These are phyloP conservation scores for Xylaria intraflava DNA, from an alignment of 495 filamentous ascomycete genomes.

Conservation along the genomic window DNA sequence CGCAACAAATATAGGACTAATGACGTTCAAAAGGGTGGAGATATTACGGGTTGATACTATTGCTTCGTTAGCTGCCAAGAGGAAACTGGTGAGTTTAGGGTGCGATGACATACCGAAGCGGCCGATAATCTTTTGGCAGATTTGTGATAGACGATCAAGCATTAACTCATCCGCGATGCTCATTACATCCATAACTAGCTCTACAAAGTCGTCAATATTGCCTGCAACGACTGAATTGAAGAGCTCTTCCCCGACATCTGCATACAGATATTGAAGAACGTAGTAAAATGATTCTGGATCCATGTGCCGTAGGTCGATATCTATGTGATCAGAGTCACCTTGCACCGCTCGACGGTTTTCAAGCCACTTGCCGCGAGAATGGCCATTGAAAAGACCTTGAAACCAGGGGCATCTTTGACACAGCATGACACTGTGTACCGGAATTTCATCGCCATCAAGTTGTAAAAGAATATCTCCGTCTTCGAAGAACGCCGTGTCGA, in stretches of 20 bases:
- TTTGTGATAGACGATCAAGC: constrained; percentile 82
- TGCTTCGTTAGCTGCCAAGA: constrained; percentile 18
- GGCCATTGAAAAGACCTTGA: constrained; percentile 77
- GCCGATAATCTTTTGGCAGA: constrained; percentile 85
- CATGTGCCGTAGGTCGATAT: constrained; percentile 80
- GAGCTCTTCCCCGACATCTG: constrained; percentile 70
- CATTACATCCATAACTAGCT: constrained; percentile 87
- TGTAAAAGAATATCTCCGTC: constrained; percentile 71
- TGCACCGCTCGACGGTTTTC: constrained; percentile 51
- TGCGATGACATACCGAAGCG: constrained; percentile 47
- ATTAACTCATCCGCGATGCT: constrained; percentile 88
- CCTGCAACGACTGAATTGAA: constrained; percentile 70
- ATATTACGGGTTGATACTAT: constrained; percentile 77
- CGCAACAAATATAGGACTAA: constrained; percentile 71
- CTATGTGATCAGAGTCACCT: constrained; percentile 47
- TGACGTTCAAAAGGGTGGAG: constrained; percentile 71
- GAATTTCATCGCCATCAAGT: constrained; percentile 58
- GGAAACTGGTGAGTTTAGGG: neutral
- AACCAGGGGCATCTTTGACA: constrained; percentile 91
- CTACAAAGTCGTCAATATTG: constrained; percentile 74
- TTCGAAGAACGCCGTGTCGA: constrained; percentile 61
- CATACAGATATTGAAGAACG: constrained; percentile 77
- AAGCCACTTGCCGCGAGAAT: constrained; percentile 78
- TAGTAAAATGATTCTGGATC: constrained; percentile 63
- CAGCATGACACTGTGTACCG: constrained; percentile 68